Conservation (phyloP, 2,329 filamentous ascomycete genomes). For the Aspergillus awamori region DNA sequence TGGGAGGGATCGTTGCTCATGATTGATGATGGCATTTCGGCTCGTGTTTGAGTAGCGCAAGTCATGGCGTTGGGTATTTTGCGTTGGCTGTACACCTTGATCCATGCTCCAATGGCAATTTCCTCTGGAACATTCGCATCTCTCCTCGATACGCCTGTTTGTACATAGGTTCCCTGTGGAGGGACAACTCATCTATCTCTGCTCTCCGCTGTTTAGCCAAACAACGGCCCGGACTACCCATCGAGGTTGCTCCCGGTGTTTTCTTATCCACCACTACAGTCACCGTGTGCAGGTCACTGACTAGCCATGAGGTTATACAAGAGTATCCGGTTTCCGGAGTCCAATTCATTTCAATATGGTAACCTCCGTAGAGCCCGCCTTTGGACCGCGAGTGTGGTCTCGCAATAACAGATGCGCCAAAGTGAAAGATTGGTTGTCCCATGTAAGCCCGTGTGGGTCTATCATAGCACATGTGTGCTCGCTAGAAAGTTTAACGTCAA, state of each 20-base stretch:
- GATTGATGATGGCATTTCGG: conserved; percentile 20
- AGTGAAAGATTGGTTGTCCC: not conserved
- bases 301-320: not conserved
- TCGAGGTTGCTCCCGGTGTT: not conserved
- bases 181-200: not conserved
- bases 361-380: not conserved
- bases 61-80: conserved; percentile 26
- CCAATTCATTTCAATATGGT: not conserved
- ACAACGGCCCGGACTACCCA: not conserved
- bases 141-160: conserved; percentile 9
- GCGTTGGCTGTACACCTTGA: conserved; percentile 19
- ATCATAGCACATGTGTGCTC: not conserved
- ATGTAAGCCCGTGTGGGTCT: not conserved
- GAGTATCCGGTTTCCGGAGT: not conserved
- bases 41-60: conserved; percentile 11
- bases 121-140: conserved; percentile 1
- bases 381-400: not conserved
- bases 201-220: not conserved
- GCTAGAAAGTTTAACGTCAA: not conserved
- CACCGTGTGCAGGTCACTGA: not conserved
- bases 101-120: conserved; percentile 7
- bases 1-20: conserved; percentile 13
- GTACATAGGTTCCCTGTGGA: conserved; percentile 13
- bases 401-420: not conserved
- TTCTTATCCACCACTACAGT: not conserved